Evolutionary conservation across 2,329 filamentous ascomycete species (phyloP).

Genomic region (Stagonosporopsis rhizophila): DNA sequence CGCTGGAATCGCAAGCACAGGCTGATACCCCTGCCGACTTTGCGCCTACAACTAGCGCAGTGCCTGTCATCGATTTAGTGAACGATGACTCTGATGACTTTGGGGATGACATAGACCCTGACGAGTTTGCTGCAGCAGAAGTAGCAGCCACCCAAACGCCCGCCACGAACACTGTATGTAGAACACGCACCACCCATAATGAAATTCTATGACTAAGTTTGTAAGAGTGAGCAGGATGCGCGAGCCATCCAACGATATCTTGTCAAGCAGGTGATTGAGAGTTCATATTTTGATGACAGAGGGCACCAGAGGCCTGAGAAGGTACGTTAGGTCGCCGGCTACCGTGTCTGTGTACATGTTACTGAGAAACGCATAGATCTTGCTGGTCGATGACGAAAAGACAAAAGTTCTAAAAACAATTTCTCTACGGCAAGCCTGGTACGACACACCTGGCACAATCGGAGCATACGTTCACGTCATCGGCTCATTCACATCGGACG

Average conservation of each 20-base stretch:
- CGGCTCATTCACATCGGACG: slow-evolving; percentile 72
- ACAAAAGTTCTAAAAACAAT: slow-evolving; percentile 71
- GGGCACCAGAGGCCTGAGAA: slow-evolving; percentile 72
- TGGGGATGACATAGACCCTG: slow-evolving; percentile 75
- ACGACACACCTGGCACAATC: slow-evolving; percentile 75
- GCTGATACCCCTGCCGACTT: slow-evolving; percentile 7
- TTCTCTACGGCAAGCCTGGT: slow-evolving; percentile 84
- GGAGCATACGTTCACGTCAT: slow-evolving; percentile 87
- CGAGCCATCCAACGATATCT: slow-evolving; percentile 87
- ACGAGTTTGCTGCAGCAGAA: slow-evolving; percentile 71
- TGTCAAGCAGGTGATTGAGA: slow-evolving; percentile 75
- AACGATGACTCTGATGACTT: slow-evolving; percentile 68
- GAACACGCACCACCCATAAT: slow-evolving; percentile 31
- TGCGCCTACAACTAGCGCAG: not conserved
- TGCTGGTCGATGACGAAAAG: slow-evolving; percentile 82
- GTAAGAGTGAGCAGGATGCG: slow-evolving; percentile 70
- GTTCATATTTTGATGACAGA: slow-evolving; percentile 69
- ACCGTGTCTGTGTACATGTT: not conserved
- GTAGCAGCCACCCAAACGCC: slow-evolving; percentile 74
- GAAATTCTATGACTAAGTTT: slow-evolving; percentile 65
- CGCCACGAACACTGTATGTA: slow-evolving; percentile 60
- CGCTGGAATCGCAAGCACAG: slow-evolving; percentile 26
- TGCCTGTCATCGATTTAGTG: slow-evolving; percentile 34
- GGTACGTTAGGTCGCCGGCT: slow-evolving; percentile 55
- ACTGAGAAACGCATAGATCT: slow-evolving; percentile 63